These are phyloP conservation scores for Saccharomycopsis sp. DNA, from an alignment of 805 yeast species.

Conservation along the genomic window DNA sequence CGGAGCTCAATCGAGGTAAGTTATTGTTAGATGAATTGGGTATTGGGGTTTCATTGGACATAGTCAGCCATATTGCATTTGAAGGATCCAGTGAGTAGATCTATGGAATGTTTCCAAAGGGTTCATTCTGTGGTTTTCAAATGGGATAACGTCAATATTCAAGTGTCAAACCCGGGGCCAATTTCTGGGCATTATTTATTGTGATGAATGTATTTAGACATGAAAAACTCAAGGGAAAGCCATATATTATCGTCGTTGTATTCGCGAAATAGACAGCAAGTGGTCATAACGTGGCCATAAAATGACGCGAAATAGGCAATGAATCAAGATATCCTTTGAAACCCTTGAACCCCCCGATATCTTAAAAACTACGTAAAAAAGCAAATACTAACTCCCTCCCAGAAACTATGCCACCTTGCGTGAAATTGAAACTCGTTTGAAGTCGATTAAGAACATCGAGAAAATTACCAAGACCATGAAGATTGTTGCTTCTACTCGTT, in stretches of 20 bases:
- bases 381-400: conserved; percentile 2
- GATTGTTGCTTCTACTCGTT: conserved; percentile 96
- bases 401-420: conserved; percentile 97
- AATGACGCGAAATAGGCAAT: background rate
- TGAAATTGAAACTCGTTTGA: conserved; percentile 96
- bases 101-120: background rate
- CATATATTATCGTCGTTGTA: too few species aligned
- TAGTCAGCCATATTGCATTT: background rate
- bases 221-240: too few species aligned
- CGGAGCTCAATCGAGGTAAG: conserved; percentile 27
- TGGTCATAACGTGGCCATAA: too few species aligned
- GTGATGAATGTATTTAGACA: too few species aligned
- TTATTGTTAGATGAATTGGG: background rate
- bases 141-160: too few species aligned
- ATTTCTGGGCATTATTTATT: too few species aligned
- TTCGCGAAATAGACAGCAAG: too few species aligned
- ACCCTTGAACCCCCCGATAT: too few species aligned
- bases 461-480: conserved; percentile 99
- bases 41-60: background rate
- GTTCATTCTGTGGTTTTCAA: background rate
- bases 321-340: too few species aligned
- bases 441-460: conserved; percentile 97
- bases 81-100: background rate
- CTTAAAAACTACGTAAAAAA: background rate
- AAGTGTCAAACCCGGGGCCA: too few species aligned